Evolutionary conservation across 306 rosid genomes (phyloP).

Genomic region (Abrus precatorius): DNA sequence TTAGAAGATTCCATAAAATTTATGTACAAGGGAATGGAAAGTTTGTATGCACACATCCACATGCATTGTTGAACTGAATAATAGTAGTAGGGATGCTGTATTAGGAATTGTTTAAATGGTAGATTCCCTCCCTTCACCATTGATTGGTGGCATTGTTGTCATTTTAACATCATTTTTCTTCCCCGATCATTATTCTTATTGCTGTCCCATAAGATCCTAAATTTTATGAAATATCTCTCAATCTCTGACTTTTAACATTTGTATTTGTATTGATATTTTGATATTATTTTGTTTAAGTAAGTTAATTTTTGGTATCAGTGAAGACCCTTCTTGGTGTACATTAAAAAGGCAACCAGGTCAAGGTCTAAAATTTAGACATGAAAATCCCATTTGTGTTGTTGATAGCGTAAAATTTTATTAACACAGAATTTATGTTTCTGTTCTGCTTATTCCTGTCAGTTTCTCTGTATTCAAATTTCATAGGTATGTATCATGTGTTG

Average conservation of each 20-base stretch:
- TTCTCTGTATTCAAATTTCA: constrained; percentile 40
- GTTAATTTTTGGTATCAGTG: neutral
- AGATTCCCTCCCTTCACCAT: neutral
- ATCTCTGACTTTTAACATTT: neutral
- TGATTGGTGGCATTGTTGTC: neutral
- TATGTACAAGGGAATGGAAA: neutral
- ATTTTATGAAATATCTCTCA: neutral
- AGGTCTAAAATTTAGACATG: constrained; percentile 13
- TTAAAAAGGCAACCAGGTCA: constrained; percentile 28
- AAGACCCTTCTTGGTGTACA: constrained; percentile 27
- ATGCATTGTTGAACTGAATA: neutral
- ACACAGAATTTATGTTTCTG: constrained; percentile 22
- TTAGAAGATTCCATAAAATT: neutral
- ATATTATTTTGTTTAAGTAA: neutral
- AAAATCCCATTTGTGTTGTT: constrained; percentile 33
- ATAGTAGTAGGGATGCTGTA: constrained; percentile 2
- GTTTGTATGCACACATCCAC: neutral
- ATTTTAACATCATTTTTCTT: neutral
- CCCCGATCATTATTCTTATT: neutral
- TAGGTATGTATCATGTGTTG: constrained; percentile 93
- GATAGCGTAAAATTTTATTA: constrained; percentile 27
- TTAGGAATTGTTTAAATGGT: neutral
- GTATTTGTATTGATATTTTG: constrained; percentile 6
- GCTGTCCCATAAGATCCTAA: constrained; percentile 11
- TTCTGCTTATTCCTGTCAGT: constrained; percentile 35